Conservation (phyloP, 805 yeast species). For the Lipomyces spencermartinsiae region DNA sequence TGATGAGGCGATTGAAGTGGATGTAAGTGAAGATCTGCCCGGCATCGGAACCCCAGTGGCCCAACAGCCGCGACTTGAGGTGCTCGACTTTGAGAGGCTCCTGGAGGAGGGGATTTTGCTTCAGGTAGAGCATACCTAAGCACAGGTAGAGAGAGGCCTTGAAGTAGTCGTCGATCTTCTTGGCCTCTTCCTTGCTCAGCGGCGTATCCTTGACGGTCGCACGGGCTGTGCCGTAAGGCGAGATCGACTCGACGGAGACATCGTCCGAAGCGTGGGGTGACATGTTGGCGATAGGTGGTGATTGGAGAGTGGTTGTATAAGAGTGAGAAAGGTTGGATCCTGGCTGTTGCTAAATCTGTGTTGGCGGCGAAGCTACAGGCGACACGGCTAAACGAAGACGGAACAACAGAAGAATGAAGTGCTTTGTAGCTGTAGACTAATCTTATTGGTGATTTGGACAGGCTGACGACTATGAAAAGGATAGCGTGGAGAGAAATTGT, state of each 20-base stretch:
- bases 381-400: background rate
- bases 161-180: constrained; percentile 10
- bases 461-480: background rate
- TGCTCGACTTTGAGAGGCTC: constrained; percentile 13
- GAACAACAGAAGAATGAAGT: background rate
- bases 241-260: constrained; percentile 13
- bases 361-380: background rate
- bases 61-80: constrained; percentile 11
- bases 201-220: constrained; percentile 13
- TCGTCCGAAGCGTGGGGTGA: constrained; percentile 4
- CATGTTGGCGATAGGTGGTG: constrained; percentile 3
- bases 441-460: background rate
- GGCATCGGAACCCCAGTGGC: constrained; percentile 18
- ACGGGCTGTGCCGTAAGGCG: constrained; percentile 6
- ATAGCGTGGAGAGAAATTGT: constrained; percentile 2
- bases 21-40: constrained; percentile 18
- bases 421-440: background rate
- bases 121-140: constrained; percentile 15
- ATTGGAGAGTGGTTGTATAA: background rate
- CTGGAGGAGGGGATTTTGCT: constrained; percentile 11
- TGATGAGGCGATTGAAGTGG: constrained; percentile 15
- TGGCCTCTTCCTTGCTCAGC: constrained; percentile 7
- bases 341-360: background rate
- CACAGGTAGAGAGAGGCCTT: constrained; percentile 11
- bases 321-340: background rate